These are phyloP conservation scores for Naganishia sp. DNA, from an alignment of 1,284 basidiomycete genomes.

Conservation along the genomic window DNA sequence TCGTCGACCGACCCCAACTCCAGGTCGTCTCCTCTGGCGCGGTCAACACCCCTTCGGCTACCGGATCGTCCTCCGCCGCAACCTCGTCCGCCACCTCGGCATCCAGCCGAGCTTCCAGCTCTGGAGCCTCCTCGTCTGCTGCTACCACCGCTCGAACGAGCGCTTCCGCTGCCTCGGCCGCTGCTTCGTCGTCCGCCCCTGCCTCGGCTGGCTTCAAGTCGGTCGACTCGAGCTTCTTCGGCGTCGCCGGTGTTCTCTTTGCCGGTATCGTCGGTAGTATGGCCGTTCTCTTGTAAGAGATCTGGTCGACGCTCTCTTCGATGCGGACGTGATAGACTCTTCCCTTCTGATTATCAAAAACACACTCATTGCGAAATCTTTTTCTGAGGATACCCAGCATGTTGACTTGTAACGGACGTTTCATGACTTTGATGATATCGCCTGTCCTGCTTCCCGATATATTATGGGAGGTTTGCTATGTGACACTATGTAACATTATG, in stretches of 20 bases:
- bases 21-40: conserved; percentile 26
- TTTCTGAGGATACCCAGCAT: conserved; percentile 22
- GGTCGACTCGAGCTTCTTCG: conserved; percentile 22
- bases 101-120: conserved; percentile 26
- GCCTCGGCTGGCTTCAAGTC: conserved; percentile 31
- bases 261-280: conserved; percentile 45
- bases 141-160: conserved; percentile 4
- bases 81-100: conserved; percentile 30
- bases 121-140: conserved; percentile 20
- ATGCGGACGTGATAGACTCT: neutral
- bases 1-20: conserved; percentile 5
- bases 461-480: no score
- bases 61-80: conserved; percentile 22
- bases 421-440: conserved; percentile 18
- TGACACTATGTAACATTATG: neutral
- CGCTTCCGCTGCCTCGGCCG: neutral
- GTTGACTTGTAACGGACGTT: conserved; percentile 6
- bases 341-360: neutral
- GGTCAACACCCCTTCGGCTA: conserved; percentile 2
- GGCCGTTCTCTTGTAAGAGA: conserved; percentile 46
- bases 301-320: neutral
- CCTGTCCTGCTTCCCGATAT: neutral
- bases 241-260: conserved; percentile 31
- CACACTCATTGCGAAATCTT: conserved; percentile 7
- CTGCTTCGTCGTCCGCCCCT: conserved; percentile 32